Evolutionary conservation across 805 yeast genomes (phyloP).

Genomic region (Komagataella phaffii): DNA sequence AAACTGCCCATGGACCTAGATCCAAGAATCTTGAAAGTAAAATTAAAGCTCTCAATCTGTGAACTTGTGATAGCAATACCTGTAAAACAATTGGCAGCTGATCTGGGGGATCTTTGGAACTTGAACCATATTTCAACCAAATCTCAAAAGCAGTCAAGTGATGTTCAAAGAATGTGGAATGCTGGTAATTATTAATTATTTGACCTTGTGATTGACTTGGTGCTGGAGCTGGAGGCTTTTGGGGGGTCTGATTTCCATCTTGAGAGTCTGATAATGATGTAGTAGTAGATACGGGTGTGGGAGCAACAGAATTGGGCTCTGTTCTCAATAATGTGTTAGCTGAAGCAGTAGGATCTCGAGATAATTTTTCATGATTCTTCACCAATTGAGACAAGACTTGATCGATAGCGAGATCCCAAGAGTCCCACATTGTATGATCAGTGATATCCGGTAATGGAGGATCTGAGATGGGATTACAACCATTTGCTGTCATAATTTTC

Average conservation of each 20-base stretch:
- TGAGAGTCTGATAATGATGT: not conserved
- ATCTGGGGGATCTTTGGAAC: conserved; percentile 79
- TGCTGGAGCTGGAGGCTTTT: not conserved
- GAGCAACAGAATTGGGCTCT: conserved; percentile 4
- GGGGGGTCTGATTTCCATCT: not conserved
- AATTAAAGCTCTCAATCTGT: conserved; percentile 78
- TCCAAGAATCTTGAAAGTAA: conserved; percentile 78
- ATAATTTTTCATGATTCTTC: conserved; percentile 18
- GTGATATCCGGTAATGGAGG: conserved; percentile 84
- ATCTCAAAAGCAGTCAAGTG: conserved; percentile 92
- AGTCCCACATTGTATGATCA: conserved; percentile 90
- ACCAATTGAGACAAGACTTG: conserved; percentile 73
- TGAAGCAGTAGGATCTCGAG: conserved; percentile 7
- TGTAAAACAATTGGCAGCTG: conserved; percentile 91
- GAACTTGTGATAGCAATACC: conserved; percentile 86
- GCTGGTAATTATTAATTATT: conserved; percentile 47
- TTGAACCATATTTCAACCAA: conserved; percentile 87
- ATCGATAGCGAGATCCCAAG: conserved; percentile 96
- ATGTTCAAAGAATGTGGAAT: conserved; percentile 90
- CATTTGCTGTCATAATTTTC: conserved; percentile 83
- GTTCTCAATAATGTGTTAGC: not conserved
- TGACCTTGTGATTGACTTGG: conserved; percentile 4
- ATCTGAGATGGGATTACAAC: conserved; percentile 89
- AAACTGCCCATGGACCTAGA: conserved; percentile 96
- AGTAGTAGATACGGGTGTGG: conserved; percentile 1